Evolutionary conservation across 148 eudicot genomes (phyloP), one percentile per base, ranked within the genome.

Genomic region (Cornus florida): DNA sequence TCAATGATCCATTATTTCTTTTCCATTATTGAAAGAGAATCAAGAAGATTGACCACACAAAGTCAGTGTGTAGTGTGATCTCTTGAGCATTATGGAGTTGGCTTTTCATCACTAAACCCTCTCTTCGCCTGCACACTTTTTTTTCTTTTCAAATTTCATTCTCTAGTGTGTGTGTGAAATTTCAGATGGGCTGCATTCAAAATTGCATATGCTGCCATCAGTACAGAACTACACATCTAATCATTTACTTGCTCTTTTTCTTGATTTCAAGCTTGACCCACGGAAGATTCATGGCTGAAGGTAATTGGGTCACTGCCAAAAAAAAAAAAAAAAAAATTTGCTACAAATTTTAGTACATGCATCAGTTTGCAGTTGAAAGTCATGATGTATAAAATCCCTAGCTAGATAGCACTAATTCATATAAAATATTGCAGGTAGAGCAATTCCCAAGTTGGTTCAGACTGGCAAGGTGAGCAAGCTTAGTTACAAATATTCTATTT

Each of bases 231-330:
- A 41, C 46, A 59, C 66, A 76, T 19, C 8, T 82, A 43, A 11
- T 80, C 60, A 62, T 73, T 53, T 71, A 78, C 39, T 59, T 86
- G 41, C 32, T 76, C 74, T 32, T 84, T 39, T 76, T 84, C n/a
- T 67, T 78, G 66, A 75, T 82, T 75, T 85, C 84, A 62, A 78
- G 73, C 79, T 70, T 76, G 43, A 62, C 75, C 48, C 83, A 71
- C 57, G 62, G 70, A 35, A 67, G 53, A 50, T 82, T 80, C 78
- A 56, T 75, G 80, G 87, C 82, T 77, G 76, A 86, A 82, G 91
- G 91, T 86, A 72, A 86, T 57, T 78, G n/a, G 8, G 13, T 33
- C 31, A 20, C n/a, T 33, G 14, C 69, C 74, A 75, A 20, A 39
- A n/a, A n/a, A n/a, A n/a, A 17, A 57, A 57, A 17, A 1, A 60